Conservation (phyloP, 108 stramenopile genomes). For the Fragilaria radians region DNA sequence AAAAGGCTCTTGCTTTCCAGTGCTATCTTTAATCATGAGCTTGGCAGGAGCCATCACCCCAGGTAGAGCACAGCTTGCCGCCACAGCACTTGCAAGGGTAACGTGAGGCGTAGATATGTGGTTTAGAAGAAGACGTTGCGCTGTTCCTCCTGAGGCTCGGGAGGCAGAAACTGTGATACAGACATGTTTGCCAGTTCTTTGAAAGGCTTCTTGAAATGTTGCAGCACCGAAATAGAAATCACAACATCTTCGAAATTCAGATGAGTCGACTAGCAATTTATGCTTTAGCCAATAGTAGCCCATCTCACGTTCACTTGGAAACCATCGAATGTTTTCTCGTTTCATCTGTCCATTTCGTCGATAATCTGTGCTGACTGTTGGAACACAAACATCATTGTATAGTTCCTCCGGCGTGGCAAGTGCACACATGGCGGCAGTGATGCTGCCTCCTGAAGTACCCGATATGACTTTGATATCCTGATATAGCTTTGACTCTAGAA, state of each 20-base stretch:
- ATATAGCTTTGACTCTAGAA: slow-evolving; percentile 72
- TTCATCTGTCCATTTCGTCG: slow-evolving; percentile 72
- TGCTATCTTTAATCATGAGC: slow-evolving; percentile 72
- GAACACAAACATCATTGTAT: slow-evolving; percentile 65
- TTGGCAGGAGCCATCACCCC: slow-evolving; percentile 89
- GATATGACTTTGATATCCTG: slow-evolving; percentile 80
- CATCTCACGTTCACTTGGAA: slow-evolving; percentile 75
- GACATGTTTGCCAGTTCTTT: slow-evolving; percentile 84
- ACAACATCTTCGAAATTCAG: slow-evolving; percentile 60
- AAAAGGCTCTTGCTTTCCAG: slow-evolving; percentile 77
- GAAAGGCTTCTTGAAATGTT: slow-evolving; percentile 92
- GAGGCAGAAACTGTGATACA: slow-evolving; percentile 90
- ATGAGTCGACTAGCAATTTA: slow-evolving; percentile 69
- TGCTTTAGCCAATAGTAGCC: slow-evolving; percentile 68
- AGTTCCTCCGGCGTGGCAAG: slow-evolving; percentile 73
- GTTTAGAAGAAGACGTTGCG: slow-evolving; percentile 85
- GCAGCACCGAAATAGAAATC: slow-evolving; percentile 81
- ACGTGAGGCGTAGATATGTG: slow-evolving; percentile 93
- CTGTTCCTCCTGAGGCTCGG: slow-evolving; percentile 60
- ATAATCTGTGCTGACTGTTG: slow-evolving; percentile 80
- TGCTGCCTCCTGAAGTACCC: slow-evolving; percentile 86
- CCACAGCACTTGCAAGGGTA: slow-evolving; percentile 80
- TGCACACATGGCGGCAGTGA: slow-evolving; percentile 89
- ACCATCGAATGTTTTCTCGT: slow-evolving; percentile 78
- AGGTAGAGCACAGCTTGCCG: slow-evolving; percentile 86